A percentile compares a stretch with the other conserved stretches of the same genome.
These are phyloP conservation scores for Leccinum boreale DNA, from an alignment of 768 basidiomycete species.

Conservation along the genomic window DNA sequence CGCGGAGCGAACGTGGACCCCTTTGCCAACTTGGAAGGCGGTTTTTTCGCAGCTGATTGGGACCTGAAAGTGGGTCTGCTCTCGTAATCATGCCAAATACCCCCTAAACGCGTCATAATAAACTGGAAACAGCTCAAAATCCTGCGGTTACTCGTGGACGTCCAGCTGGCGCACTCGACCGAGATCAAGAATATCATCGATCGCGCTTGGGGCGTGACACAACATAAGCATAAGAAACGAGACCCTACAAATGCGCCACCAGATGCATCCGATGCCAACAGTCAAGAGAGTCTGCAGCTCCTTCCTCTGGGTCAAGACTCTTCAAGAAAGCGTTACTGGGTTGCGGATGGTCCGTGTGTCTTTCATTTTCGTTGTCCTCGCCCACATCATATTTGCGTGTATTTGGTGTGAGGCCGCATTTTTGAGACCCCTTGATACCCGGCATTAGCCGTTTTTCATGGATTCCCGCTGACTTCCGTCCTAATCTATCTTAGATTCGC, in stretches of 20 bases:
- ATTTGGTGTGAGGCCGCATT: conserved; percentile 56
- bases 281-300: conserved; percentile 61
- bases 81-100: conserved; percentile 22
- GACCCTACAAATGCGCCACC: conserved; percentile 55
- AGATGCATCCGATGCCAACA: conserved; percentile 58
- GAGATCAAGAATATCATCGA: conserved; percentile 74
- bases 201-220: conserved; percentile 82
- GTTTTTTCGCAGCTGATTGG: conserved; percentile 81
- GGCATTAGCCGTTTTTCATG: conserved; percentile 35
- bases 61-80: conserved; percentile 65
- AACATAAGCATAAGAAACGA: conserved; percentile 83
- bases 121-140: conserved; percentile 62
- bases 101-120: conserved; percentile 29
- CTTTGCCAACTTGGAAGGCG: conserved; percentile 59
- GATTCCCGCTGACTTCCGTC: conserved; percentile 32
- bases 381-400: conserved; percentile 60
- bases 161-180: conserved; percentile 68
- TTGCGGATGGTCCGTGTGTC: conserved; percentile 81
- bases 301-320: conserved; percentile 75
- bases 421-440: conserved; percentile 41
- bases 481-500: conserved; percentile 62
- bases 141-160: conserved; percentile 79
- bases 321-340: conserved; percentile 79
- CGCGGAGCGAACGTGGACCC: conserved; percentile 68
- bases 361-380: conserved; percentile 32